Evolutionary conservation across 768 basidiomycete species (phyloP), one percentile per base, ranked within the genome.

Genomic region (Neoboletus brunneissimus): DNA sequence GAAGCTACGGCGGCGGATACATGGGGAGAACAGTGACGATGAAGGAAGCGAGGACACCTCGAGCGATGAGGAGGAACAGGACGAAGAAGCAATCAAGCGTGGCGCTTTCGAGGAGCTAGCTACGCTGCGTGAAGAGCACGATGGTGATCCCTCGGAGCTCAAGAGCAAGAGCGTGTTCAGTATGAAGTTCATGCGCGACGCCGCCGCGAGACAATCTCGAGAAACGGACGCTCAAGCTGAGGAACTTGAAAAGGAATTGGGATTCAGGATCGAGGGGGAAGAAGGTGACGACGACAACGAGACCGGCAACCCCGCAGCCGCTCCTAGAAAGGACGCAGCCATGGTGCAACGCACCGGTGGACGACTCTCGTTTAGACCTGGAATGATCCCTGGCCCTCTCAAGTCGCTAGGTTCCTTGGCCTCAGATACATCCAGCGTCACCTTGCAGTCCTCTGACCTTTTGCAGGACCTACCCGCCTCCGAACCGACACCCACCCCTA

Each of bases 161-260:
- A 73, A 75, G 65, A 82, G 77, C 48, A 89, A 88, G 73, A 84
- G 89, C 57, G 80, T 98, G 11, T 89, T 97, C 69, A 81, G 84
- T 60, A 98, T 98, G 97, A 98, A 97, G 75, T 99, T 98, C 73
- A 99, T 99, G 96, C 88, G 89, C 71, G 88, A 94, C 45, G 95
- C 93, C 0, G 86, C 89, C 76, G 83, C 82, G 5, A 78, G 91
- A 60, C 81, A 86, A 81, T 62, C 75, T 70, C 65, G 25, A 10
- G 77, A 79, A 51, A 84, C 82, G 1, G 77, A 86, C 55, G 79
- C 79, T 54, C 80, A 84, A 60, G 85, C 81, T 5, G 89, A 90
- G 54, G 88, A 90, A 63, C 85, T 96, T 56, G 73, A 85, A 58
- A 76, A 76, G 59, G 90, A 92, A 64, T 76, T 97, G 65, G 84